Evolutionary conservation across 257 asterid genomes (phyloP).

Genomic region (Solanum lignicaule): DNA sequence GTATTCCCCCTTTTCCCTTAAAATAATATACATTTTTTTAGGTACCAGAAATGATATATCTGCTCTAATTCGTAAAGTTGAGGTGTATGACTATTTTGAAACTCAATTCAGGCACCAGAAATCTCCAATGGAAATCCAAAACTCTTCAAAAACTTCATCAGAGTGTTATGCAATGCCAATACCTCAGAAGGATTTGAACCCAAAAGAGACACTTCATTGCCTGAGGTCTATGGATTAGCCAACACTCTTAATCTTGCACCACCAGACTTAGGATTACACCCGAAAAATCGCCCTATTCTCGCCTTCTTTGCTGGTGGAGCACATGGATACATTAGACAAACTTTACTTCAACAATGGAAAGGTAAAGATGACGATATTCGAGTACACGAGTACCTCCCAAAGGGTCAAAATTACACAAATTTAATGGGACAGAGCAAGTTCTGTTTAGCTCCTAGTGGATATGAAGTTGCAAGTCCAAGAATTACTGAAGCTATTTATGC

Average conservation of each 20-base stretch:
- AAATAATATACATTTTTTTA: too few relatives aligned
- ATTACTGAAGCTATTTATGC: constrained; percentile 48
- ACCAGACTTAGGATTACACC: constrained; percentile 4
- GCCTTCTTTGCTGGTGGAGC: constrained; percentile 20
- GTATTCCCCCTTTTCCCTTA: too few relatives aligned
- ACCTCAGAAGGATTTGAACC: constrained; percentile 17
- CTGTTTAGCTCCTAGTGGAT: constrained; percentile 57
- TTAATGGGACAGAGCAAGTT: constrained; percentile 44
- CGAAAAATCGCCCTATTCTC: constrained; percentile 3
- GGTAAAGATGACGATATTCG: constrained; percentile 16
- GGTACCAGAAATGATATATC: neutral
- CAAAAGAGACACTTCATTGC: constrained; percentile 9
- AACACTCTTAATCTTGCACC: neutral
- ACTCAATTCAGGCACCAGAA: constrained; percentile 5
- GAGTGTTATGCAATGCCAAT: constrained; percentile 19
- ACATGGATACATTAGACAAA: constrained; percentile 11
- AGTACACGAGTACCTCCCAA: constrained; percentile 24
- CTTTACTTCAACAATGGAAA: constrained; percentile 6
- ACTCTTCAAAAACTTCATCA: constrained; percentile 12
- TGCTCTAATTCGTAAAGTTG: neutral
- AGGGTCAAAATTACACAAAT: constrained; percentile 18
- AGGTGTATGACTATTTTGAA: neutral
- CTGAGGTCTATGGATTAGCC: constrained; percentile 5
- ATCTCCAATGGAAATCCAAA: constrained; percentile 1
- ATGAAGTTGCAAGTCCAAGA: constrained; percentile 63